Base-by-base conservation (phyloP, 768 basidiomycete species). In the Tricholoma bakamatsutake region DNA sequence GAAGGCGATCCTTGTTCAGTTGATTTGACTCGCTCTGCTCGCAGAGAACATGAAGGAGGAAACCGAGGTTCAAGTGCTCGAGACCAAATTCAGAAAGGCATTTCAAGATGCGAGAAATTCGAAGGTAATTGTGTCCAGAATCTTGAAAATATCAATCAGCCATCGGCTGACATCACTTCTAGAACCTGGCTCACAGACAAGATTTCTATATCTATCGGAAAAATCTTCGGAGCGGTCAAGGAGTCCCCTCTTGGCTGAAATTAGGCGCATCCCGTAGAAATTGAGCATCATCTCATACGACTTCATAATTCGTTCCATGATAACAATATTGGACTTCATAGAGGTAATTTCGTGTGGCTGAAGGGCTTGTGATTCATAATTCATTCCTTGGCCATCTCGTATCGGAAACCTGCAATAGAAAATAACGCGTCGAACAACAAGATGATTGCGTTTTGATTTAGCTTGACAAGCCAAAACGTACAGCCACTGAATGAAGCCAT, bases 401-500 rank as follows among this genome's bases (percentile, higher is more conserved):
- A 88, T 85, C 30, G 88, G 88, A 60, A 88, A 87, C 61, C 85
- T 88, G 64, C 34, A 31, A 15, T 17, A 15, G 6, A 47, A 46
- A 47, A 17, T 52, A 30, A n/a, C 28, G 5, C 27, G 28, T 18
- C 24, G 5, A 21, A 28, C 12, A 18, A 47, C 7, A 28, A 34
- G 37, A 56, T 30, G 27, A 39, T 51, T 37, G 18, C 35, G 27
- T 28, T 47, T 18, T 35, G 39, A 28, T 30, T n/a, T 27, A 15
- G 45, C 5, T 48, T 28, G 35, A 17, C 31, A 17, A 21, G 34
- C 34, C 31, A 17, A 8, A 42, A 72, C 87, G 63, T 70, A 89
- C 84, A 90, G 67, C 88, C 89, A 90, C 64, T 90, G 88, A 43
- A 90, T 85, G 66, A 80, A 90, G 1, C 82, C 83, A 62, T 90